phyloP scores from a whole-genome alignment of 2,329 filamentous ascomycete species.

The Arthrobotrys conoides region DNA sequence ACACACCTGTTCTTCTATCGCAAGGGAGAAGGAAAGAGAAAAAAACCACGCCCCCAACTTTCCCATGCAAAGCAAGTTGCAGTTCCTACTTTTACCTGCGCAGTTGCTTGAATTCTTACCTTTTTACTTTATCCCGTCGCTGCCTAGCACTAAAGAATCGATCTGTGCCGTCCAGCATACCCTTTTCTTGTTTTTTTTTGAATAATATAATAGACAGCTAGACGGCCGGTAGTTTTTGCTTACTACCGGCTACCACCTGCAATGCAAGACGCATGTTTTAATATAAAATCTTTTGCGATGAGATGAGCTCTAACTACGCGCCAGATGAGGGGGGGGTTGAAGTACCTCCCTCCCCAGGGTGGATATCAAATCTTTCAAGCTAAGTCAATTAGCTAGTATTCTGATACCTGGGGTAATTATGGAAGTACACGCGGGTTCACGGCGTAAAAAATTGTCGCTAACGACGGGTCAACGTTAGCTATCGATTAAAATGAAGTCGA shows the following conservation, averaged over 20 bases:
- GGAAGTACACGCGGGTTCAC: background rate
- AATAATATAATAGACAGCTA: no score
- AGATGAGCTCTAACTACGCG: background rate
- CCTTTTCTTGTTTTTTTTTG: background rate
- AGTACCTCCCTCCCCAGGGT: background rate
- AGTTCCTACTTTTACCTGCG: background rate
- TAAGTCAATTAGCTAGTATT: no score
- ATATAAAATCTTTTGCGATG: conserved; percentile 17
- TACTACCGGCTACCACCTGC: conserved; percentile 6
- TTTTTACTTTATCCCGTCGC: conserved; percentile 24
- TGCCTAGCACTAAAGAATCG: conserved; percentile 8
- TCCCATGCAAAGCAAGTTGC: conserved; percentile 2
- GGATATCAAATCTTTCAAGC: background rate
- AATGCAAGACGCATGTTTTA: conserved; percentile 29
- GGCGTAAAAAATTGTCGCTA: background rate
- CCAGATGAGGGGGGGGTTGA: no score
- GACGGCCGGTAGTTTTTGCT: background rate
- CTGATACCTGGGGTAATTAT: background rate
- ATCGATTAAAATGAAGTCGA: background rate
- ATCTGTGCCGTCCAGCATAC: conserved; percentile 1
- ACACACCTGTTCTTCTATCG: background rate
- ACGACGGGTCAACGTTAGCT: no score
- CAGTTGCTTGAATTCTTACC: no score
- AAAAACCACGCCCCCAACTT: conserved; percentile 1
- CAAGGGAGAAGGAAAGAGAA: background rate